Percentiles rank a stretch among this genome's conserved stretches.
Conservation (phyloP, 257 asterid species). For the Solanum ossicruentum region DNA sequence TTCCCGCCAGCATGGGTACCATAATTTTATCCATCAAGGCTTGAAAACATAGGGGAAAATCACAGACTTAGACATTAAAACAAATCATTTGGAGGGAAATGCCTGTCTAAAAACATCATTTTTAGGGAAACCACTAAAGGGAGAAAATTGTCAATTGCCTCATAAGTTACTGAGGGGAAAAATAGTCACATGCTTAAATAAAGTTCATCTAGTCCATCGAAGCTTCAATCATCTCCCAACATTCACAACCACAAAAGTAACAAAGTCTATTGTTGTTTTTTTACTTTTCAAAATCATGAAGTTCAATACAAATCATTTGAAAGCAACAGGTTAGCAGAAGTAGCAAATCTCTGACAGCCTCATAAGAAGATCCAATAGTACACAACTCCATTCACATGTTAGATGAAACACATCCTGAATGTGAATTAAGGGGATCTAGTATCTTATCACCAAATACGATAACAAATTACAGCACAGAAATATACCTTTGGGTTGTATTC, state of each 20-base stretch:
- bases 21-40: background rate
- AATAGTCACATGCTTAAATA: background rate
- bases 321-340: background rate
- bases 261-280: no score
- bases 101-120: background rate
- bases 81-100: background rate
- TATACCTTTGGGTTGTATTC: slow-evolving; percentile 88
- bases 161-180: background rate
- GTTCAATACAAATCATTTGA: background rate
- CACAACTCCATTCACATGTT: background rate
- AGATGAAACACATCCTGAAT: background rate
- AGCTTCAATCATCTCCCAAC: background rate
- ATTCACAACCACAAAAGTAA: background rate
- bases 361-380: background rate
- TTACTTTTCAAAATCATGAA: background rate
- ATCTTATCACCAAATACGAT: background rate
- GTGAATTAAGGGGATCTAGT: background rate
- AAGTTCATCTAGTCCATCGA: background rate
- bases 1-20: background rate
- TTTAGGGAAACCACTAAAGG: background rate
- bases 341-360: background rate
- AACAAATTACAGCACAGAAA: background rate
- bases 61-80: background rate
- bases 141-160: background rate
- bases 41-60: background rate